Evolutionary conservation across 1,284 basidiomycete species (phyloP), one percentile per base, ranked within the genome.

Genomic region (Schizophyllum amplum): DNA sequence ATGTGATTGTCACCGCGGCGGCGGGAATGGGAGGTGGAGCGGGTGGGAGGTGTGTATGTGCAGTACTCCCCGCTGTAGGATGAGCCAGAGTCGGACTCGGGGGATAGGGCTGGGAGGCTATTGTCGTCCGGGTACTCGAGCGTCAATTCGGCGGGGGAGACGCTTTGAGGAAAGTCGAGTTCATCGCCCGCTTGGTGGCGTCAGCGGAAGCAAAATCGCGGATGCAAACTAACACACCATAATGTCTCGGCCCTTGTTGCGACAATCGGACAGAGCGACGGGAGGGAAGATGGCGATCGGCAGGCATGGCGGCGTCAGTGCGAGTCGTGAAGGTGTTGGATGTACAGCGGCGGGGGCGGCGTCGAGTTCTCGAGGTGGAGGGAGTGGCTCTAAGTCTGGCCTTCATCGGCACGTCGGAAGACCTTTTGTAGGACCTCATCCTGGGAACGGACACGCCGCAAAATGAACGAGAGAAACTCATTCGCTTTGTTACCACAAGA

Each of bases 221-320:
- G 21, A 54, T 55, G 59, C 54, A 24, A 48, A 51, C 27, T 20
- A 50, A 65, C 65, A 53, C 60, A 72, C 53, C 65, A 57, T 66
- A 67, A 42, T 58, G 66, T 55, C 60, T 67, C 49, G 64, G 71
- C 57, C 65, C 62, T 62, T 70, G 64, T 50, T 58, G 53, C 22
- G 57, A 60, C 52, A 63, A 51, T 42, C 62, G 53, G 17, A 60
- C 58, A 27, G 63, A 64, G 27, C 62, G 62, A 26, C 62, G 62
- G 50, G 58, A 15, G 47, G 57, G 46, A 23, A 68, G 56, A 57
- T 68, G 70, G 54, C 69, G 68, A 59, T 65, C 60, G 51, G 67
- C 69, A 24, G 71, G 64, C 73, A 78, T 69, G 55, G 53, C 56
- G 33, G 51, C 42, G 46, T 47, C 17, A 51, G 20, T 24, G 47